These are phyloP conservation scores for Agrostemma githago DNA, from an alignment of 148 eudicot species.

Conservation along the genomic window DNA sequence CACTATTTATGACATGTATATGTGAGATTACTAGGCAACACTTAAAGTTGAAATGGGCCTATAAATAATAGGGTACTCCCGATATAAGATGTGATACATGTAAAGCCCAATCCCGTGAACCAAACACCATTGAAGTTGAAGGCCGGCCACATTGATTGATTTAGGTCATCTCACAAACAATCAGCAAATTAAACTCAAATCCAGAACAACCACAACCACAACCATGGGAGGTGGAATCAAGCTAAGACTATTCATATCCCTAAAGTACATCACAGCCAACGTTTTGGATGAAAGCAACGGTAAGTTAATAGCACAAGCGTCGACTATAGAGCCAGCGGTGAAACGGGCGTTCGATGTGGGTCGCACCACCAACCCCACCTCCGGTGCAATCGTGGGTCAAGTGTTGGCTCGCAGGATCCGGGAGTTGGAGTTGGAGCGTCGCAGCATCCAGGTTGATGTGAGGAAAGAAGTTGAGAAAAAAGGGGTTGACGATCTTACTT, in stretches of 20 bases:
- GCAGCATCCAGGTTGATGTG: conserved; percentile 45
- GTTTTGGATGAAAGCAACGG: conserved; percentile 49
- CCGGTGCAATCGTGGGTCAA: conserved; percentile 32
- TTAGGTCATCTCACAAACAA: neutral
- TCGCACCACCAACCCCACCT: conserved; percentile 45
- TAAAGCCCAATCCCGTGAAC: too few species aligned
- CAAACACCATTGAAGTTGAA: too few species aligned
- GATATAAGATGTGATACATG: too few species aligned
- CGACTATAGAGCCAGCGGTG: conserved; percentile 49
- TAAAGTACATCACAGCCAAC: conserved; percentile 60
- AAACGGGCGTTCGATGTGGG: conserved; percentile 42
- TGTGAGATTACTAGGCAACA: too few species aligned
- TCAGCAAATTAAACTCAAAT: neutral
- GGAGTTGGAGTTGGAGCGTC: conserved; percentile 29
- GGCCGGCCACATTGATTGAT: too few species aligned
- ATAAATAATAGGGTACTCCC: too few species aligned
- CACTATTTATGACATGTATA: too few species aligned
- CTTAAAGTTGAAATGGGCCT: too few species aligned
- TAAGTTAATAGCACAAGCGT: conserved; percentile 46
- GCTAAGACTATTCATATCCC: conserved; percentile 46
- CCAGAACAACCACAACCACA: too few species aligned
- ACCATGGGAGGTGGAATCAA: conserved; percentile 16
- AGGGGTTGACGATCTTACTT: conserved; percentile 27
- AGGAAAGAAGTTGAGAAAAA: conserved; percentile 49
- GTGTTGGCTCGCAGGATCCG: conserved; percentile 52